Base-by-base conservation (phyloP, 768 basidiomycete genomes). In the Panaeolus papilionaceus region DNA sequence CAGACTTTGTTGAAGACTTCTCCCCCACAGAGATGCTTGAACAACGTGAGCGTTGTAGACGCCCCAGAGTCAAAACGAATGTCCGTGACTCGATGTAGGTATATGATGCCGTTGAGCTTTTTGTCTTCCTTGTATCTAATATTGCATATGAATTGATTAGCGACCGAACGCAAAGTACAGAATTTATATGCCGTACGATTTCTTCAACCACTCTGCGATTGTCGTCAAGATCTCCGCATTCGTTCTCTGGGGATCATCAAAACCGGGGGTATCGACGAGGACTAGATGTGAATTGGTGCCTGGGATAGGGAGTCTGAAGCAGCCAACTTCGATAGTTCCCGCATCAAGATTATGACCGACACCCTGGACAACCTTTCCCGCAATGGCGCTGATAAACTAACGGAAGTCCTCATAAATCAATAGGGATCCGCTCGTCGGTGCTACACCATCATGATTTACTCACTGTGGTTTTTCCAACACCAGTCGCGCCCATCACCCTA, bases 401-500 rank as follows among this genome's bases (percentile, higher is more conserved):
- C 4, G 16, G 45, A 40, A 40, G 39, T 40, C 11, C 23, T 23
- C 23, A 23, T 23, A 23, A 23, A 23, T 23, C 23, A 23, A 11
- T 8, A 40, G 3, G 14, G 39, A 40, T 40, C 39, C 9, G 11
- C 39, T 40, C 39, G 9, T 2, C 9, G 11, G 0, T 11, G 3
- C 14, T 2, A 10, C 9, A 40, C 8, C 20, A 16, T n/a, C n/a
- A n/a, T n/a, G n/a, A n/a, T 18, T n/a, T 20, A 51, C 47, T 51
- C 47, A 51, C 47, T 2, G 47, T 9, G 4, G 47, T 51, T 26
- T 51, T 51, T 23, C 47, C 47, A 26, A 51, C 47, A 51, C 47
- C 47, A 51, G 47, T 51, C n/a, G 47, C n/a, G 20, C 47, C 47
- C 47, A 51, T 51, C 47, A 51, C 47, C 12, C 47, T 51, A n/a